These are phyloP conservation scores for Verticillium alfalfae DNA, from an alignment of 2,329 filamentous ascomycete genomes.

Conservation along the genomic window DNA sequence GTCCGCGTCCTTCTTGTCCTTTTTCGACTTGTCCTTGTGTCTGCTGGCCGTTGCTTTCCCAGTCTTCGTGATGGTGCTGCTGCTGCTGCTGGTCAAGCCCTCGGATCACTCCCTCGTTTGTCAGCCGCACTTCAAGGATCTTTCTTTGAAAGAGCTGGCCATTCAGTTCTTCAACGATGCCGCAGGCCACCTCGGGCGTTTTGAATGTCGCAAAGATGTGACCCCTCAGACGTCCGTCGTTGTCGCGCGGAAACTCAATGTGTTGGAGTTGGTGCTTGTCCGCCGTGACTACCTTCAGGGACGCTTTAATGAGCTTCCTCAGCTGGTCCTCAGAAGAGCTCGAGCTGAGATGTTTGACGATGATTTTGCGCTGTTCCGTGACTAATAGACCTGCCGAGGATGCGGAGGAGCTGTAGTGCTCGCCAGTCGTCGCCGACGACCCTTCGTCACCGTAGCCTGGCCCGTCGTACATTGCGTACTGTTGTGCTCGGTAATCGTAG, in stretches of 20 bases:
- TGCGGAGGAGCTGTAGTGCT: background rate
- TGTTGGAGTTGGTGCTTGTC: conserved; percentile 5
- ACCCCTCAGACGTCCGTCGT: conserved; percentile 1
- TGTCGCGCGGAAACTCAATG: conserved; percentile 5
- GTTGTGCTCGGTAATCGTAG: background rate
- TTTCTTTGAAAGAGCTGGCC: conserved; percentile 1
- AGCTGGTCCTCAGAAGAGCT: conserved; percentile 5
- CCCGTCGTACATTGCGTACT: background rate
- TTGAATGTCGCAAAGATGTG: conserved; percentile 6
- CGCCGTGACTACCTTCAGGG: background rate
- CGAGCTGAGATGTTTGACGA: conserved; percentile 2
- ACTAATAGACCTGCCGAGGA: background rate
- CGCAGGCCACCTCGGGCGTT: background rate
- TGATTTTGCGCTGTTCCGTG: conserved; percentile 4
- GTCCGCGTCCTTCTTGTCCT: background rate
- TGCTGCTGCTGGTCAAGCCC: background rate
- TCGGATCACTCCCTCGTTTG: background rate
- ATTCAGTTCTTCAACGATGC: background rate
- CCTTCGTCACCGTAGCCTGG: background rate
- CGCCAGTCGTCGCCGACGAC: background rate
- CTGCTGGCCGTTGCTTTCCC: background rate
- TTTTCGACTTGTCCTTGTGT: background rate
- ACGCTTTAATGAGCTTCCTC: conserved; percentile 2
- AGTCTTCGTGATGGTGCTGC: background rate
- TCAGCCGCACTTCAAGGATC: conserved; percentile 2